These are phyloP conservation scores for Suillus fuscotomentosus DNA, from an alignment of 768 basidiomycete species.

Conservation along the genomic window DNA sequence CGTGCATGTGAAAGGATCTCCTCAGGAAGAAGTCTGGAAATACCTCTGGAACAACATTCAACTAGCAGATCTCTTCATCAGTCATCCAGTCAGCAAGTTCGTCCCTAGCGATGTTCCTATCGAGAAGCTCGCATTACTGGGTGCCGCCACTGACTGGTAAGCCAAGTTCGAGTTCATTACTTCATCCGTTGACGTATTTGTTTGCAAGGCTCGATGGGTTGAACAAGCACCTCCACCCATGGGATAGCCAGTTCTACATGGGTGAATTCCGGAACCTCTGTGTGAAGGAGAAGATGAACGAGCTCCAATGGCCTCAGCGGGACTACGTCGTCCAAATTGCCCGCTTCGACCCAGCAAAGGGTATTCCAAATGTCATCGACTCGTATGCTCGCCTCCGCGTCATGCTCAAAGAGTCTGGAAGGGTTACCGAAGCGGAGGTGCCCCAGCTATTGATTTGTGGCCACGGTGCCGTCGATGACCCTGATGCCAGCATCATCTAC, in stretches of 20 bases:
- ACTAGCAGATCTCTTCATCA: conserved; percentile 88
- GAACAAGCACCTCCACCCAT: conserved; percentile 81
- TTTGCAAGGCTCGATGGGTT: conserved; percentile 79
- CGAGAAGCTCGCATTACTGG: conserved; percentile 69
- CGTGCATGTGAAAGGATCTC: conserved; percentile 75
- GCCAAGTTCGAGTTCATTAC: conserved; percentile 8
- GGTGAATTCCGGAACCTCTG: conserved; percentile 81
- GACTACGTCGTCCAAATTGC: conserved; percentile 91
- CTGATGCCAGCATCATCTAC: conserved; percentile 91
- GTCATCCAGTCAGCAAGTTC: conserved; percentile 93
- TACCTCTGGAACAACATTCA: conserved; percentile 94
- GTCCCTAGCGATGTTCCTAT: conserved; percentile 82
- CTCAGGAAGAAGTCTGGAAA: conserved; percentile 91
- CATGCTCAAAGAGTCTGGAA: conserved; percentile 47
- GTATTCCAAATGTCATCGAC: conserved; percentile 82
- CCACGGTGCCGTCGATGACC: conserved; percentile 93
- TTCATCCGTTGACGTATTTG: conserved; percentile 5
- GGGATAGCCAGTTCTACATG: conserved; percentile 90
- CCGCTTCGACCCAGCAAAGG: conserved; percentile 90
- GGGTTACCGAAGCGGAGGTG: conserved; percentile 44
- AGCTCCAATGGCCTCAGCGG: conserved; percentile 75
- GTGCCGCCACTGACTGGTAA: conserved; percentile 85
- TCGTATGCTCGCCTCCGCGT: conserved; percentile 84
- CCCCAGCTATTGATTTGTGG: conserved; percentile 85
- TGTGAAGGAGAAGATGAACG: conserved; percentile 75